Evolutionary conservation across 176 grass and related monocot genomes (phyloP).

Genomic region (Oryza officinalis): DNA sequence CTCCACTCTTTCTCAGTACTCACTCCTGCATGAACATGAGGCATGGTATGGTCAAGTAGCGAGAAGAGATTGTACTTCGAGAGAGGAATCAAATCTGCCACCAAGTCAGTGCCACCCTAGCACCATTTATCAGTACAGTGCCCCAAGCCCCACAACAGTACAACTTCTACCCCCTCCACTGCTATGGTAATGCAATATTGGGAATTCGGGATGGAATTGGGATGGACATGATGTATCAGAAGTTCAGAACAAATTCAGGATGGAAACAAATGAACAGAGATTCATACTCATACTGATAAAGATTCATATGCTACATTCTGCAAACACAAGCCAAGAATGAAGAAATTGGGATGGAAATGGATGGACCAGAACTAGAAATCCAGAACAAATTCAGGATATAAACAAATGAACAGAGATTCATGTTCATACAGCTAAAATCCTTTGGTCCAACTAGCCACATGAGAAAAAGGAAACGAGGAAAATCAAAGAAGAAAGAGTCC

Average conservation of each 20-base stretch:
- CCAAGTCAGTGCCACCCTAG: conserved; percentile 67
- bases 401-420: conserved; percentile 2
- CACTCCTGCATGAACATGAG: background rate
- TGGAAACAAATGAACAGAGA: background rate
- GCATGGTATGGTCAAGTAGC: conserved; percentile 39
- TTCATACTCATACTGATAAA: background rate
- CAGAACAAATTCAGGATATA: background rate
- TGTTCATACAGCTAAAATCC: background rate
- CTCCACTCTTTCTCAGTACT: background rate
- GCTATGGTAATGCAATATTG: background rate
- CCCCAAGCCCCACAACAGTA: conserved; percentile 5
- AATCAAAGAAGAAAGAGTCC: conserved; percentile 1
- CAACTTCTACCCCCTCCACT: background rate
- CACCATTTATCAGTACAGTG: conserved; percentile 42
- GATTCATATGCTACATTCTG: background rate
- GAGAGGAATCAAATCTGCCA: conserved; percentile 62
- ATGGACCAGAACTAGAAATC: background rate
- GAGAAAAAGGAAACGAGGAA: background rate
- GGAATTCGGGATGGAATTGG: too few relatives aligned
- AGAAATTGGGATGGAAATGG: background rate
- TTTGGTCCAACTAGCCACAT: conserved; percentile 13
- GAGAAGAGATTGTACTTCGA: conserved; percentile 34
- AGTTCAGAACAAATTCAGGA: background rate
- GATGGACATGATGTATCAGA: background rate
- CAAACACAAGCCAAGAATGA: background rate